Evolutionary conservation across 345 rosid genomes (phyloP).

Genomic region (Populus pruinosa): DNA sequence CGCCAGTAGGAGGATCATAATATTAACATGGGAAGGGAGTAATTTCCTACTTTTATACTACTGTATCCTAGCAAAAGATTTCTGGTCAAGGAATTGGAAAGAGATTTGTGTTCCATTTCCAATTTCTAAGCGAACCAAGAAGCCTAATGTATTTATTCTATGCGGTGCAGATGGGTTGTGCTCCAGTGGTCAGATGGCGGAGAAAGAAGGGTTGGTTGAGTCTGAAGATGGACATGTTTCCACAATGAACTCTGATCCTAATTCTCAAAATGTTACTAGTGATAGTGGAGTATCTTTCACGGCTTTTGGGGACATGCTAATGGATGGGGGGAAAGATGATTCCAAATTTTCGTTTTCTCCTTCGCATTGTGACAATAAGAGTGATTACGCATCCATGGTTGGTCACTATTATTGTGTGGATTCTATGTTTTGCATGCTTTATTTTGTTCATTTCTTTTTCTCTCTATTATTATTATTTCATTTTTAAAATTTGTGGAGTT

Average conservation of each 20-base stretch:
- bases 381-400: conserved; percentile 75
- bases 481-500: neutral
- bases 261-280: conserved; percentile 44
- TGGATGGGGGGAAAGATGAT: conserved; percentile 51
- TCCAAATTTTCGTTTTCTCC: conserved; percentile 55
- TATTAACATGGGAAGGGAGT: neutral
- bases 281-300: conserved; percentile 49
- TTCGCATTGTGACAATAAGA: conserved; percentile 55
- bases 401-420: conserved; percentile 24
- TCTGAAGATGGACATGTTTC: conserved; percentile 56
- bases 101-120: neutral
- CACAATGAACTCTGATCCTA: conserved; percentile 40
- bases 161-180: neutral
- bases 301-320: conserved; percentile 39
- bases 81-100: neutral
- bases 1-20: too few species aligned
- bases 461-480: neutral
- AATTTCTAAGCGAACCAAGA: neutral
- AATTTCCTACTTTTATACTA: neutral
- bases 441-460: neutral
- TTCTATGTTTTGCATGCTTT: conserved; percentile 3
- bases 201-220: conserved; percentile 55
- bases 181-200: conserved; percentile 40
- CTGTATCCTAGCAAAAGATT: neutral
- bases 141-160: neutral